phyloP scores from a whole-genome alignment of 176 grass and related monocot species.

The Aegilops sharonensis region DNA sequence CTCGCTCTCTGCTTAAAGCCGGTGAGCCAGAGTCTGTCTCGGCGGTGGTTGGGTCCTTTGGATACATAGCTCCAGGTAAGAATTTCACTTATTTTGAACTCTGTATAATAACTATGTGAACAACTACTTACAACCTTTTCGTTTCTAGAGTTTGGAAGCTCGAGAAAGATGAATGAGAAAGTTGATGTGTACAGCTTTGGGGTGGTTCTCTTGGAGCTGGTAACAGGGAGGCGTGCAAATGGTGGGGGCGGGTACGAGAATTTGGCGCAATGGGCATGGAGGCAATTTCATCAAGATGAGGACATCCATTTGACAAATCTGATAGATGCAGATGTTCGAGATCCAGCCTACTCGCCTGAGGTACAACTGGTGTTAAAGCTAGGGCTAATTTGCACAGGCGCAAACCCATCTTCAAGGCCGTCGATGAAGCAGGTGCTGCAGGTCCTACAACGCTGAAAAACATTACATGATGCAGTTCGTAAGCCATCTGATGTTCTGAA shows the following conservation, averaged over 20 bases:
- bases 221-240: constrained; percentile 23
- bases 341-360: constrained; percentile 30
- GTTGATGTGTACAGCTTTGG: constrained; percentile 65
- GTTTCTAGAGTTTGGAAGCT: constrained; percentile 25
- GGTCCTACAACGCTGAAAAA: constrained; percentile 18
- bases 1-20: constrained; percentile 27
- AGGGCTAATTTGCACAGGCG: constrained; percentile 42
- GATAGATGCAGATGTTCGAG: constrained; percentile 15
- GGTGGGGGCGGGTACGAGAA: constrained; percentile 43
- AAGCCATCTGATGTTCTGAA: background rate
- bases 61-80: constrained; percentile 68
- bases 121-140: background rate
- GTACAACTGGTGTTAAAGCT: constrained; percentile 40
- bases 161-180: constrained; percentile 49
- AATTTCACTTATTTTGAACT: background rate
- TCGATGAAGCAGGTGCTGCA: constrained; percentile 54
- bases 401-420: constrained; percentile 29
- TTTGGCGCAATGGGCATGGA: constrained; percentile 40
- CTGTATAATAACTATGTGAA: background rate
- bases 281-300: constrained; percentile 8
- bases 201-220: constrained; percentile 56
- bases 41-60: constrained; percentile 45
- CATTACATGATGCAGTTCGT: background rate
- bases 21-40: constrained; percentile 39
- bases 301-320: constrained; percentile 10